A percentile compares a stretch with the other conserved stretches of the same genome.
These are phyloP conservation scores for Leptomonas pyrrhocoris DNA, from an alignment of 208 protist genomes.

Conservation along the genomic window DNA sequence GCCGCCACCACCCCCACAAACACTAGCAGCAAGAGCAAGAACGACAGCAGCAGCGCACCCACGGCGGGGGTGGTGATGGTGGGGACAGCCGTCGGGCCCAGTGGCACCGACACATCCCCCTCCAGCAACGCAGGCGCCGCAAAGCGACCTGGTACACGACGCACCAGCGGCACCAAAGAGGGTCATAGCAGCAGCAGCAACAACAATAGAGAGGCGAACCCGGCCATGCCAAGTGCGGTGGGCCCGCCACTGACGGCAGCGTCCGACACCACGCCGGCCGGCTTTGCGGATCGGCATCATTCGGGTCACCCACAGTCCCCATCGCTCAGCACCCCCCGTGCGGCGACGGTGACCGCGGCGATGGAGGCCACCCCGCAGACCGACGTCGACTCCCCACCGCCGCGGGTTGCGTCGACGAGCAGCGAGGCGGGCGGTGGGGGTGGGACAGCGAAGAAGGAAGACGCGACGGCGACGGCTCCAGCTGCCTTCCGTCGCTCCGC, in stretches of 20 bases:
- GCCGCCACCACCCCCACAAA: not conserved
- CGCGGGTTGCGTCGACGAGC: slow-evolving; percentile 1
- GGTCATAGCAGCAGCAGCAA: not conserved
- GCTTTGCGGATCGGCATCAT: slow-evolving; percentile 7
- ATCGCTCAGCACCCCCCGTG: slow-evolving; percentile 13
- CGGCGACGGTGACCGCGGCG: not conserved
- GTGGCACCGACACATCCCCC: not conserved
- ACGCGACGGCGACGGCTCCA: not conserved
- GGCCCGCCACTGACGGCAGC: slow-evolving; percentile 12
- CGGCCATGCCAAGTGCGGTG: not conserved
- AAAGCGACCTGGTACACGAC: not conserved
- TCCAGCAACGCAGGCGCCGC: not conserved
- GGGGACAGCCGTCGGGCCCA: slow-evolving; percentile 4
- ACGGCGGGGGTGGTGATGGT: slow-evolving; percentile 4
- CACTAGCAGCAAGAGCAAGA: not conserved
- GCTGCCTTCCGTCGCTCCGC: not conserved
- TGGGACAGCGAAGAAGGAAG: not conserved
- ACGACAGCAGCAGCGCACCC: not conserved
- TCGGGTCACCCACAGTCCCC: not conserved
- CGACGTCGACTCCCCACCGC: slow-evolving; percentile 18
- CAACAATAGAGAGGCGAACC: not conserved
- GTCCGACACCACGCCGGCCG: slow-evolving; percentile 1
- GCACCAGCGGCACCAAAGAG: not conserved
- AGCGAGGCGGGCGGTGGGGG: not conserved
- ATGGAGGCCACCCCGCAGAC: slow-evolving; percentile 17